Conservation (phyloP, 2,329 filamentous ascomycete species). For the Fusarium succisae region DNA sequence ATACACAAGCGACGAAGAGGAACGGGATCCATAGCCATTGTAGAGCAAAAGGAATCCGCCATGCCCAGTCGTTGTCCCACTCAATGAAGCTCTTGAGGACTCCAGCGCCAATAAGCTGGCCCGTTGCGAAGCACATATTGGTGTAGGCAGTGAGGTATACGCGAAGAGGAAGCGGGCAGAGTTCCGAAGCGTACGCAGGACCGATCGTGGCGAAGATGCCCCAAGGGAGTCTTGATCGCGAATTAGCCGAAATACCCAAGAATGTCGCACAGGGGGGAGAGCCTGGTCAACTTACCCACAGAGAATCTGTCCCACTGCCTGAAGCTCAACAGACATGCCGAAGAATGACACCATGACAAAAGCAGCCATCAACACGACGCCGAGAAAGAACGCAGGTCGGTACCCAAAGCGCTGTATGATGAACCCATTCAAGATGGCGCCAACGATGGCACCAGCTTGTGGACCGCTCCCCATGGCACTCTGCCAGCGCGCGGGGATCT, state of each 20-base stretch:
- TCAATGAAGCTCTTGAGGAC: not conserved
- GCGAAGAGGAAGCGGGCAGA: not conserved
- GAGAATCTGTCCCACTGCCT: not conserved
- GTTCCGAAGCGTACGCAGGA: not conserved
- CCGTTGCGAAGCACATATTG: not conserved
- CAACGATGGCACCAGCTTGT: not conserved
- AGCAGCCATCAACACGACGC: not conserved
- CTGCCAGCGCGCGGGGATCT: not conserved
- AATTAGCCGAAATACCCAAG: rapidly evolving
- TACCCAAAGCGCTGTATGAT: not conserved
- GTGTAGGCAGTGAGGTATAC: not conserved
- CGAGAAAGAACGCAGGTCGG: not conserved
- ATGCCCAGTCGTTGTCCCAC: not conserved
- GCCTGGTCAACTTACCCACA: not conserved
- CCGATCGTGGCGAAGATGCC: not conserved
- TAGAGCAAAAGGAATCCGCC: not conserved
- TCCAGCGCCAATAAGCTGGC: not conserved
- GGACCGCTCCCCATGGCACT: not conserved
- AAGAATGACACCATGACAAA: not conserved
- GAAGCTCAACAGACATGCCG: not conserved
- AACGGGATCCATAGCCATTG: not conserved
- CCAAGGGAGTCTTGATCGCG: not conserved
- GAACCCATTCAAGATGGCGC: not conserved
- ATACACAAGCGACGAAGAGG: not conserved
- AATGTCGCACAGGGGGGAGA: not conserved